Evolutionary conservation across 768 basidiomycete species (phyloP).

Genomic region (Postia placenta): DNA sequence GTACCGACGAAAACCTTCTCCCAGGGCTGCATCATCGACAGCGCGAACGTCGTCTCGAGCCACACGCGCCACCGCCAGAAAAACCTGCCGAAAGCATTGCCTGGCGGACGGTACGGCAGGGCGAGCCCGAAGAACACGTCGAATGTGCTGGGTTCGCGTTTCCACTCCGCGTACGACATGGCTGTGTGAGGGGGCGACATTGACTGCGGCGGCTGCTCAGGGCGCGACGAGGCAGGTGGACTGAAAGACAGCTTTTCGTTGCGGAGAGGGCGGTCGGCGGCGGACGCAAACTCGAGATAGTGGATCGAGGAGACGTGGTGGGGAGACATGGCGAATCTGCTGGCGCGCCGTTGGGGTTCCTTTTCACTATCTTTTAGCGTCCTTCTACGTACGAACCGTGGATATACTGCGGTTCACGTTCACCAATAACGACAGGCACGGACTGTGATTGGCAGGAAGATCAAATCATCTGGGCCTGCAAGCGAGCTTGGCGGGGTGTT

Average conservation of each 20-base stretch:
- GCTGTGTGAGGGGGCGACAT: not conserved
- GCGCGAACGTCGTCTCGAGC: conserved; percentile 57
- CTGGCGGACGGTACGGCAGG: conserved; percentile 23
- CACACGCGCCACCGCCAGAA: conserved; percentile 51
- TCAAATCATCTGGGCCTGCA: too few species aligned
- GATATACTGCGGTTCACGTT: too few species aligned
- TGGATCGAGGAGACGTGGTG: not conserved
- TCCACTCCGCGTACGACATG: conserved; percentile 15
- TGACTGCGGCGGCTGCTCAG: not conserved
- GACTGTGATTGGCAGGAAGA: too few species aligned
- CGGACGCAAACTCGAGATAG: not conserved
- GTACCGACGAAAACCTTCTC: conserved; percentile 59
- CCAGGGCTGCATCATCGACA: conserved; percentile 62
- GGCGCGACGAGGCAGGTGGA: not conserved
- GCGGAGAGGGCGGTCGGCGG: not conserved
- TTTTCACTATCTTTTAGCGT: too few species aligned
- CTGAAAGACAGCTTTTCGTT: not conserved
- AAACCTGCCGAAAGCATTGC: conserved; percentile 13
- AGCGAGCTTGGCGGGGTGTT: too few species aligned
- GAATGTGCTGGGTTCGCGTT: conserved; percentile 12
- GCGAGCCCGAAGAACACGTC: conserved; percentile 18
- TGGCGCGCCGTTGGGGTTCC: too few species aligned
- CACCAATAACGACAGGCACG: too few species aligned
- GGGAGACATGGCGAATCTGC: not conserved
- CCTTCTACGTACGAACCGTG: too few species aligned